Evolutionary conservation across 2,329 filamentous ascomycete species (phyloP).

Genomic region (Penicillium sp.): DNA sequence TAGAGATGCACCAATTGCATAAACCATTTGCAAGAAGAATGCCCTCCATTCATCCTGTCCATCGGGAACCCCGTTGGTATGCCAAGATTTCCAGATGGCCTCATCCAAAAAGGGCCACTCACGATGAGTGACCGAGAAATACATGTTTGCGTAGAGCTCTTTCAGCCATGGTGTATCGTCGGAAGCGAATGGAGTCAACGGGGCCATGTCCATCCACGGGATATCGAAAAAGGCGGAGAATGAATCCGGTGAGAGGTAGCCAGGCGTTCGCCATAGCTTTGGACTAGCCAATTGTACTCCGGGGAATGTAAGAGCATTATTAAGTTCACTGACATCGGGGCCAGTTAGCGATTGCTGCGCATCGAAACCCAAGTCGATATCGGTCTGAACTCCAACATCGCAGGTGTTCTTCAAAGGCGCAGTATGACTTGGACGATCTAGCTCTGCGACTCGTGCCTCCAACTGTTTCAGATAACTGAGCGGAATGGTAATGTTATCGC

Average conservation of each 20-base stretch:
- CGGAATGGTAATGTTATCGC: conserved; percentile 27
- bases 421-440: conserved; percentile 9
- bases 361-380: conserved; percentile 5
- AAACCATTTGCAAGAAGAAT: conserved; percentile 30
- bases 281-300: conserved; percentile 2
- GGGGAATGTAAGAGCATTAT: conserved; percentile 4
- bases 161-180: conserved; percentile 21
- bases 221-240: conserved; percentile 18
- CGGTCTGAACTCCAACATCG: conserved; percentile 28
- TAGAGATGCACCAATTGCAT: conserved; percentile 29
- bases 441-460: conserved; percentile 24
- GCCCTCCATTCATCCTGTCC: conserved; percentile 24
- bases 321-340: not conserved
- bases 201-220: conserved; percentile 13
- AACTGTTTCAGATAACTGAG: conserved; percentile 27
- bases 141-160: conserved; percentile 29
- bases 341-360: not conserved
- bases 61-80: conserved; percentile 12
- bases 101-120: conserved; percentile 31
- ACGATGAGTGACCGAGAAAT: conserved; percentile 28
- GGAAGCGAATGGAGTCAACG: conserved; percentile 8
- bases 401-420: conserved; percentile 6
- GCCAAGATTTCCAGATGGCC: conserved; percentile 25
- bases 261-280: not conserved
- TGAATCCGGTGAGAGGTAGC: conserved; percentile 7